Conservation (phyloP, 805 yeast genomes). For the Saturnispora quitensis region DNA sequence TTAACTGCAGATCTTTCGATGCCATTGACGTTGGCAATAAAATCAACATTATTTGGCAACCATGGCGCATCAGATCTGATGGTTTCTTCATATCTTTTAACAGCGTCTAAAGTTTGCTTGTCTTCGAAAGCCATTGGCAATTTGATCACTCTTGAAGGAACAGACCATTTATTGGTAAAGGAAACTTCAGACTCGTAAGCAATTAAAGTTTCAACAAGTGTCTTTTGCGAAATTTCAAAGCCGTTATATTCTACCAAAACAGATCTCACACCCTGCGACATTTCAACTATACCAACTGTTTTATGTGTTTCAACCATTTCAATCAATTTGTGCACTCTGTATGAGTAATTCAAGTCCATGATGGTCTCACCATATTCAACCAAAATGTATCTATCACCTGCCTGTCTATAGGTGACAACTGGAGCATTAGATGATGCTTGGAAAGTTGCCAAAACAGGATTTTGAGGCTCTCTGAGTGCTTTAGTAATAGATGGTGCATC, state of each 20-base stretch:
- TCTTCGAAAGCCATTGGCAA: constrained; percentile 98
- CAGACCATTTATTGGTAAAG: constrained; percentile 73
- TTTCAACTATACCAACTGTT: constrained; percentile 79
- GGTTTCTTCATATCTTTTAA: constrained; percentile 84
- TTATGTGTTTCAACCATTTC: constrained; percentile 56
- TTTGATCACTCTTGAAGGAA: constrained; percentile 71
- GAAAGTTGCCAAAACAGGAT: constrained; percentile 58
- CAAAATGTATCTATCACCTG: constrained; percentile 89
- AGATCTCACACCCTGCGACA: constrained; percentile 96
- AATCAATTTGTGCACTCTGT: constrained; percentile 76
- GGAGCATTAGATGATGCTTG: constrained; percentile 47
- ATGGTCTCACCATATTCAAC: constrained; percentile 89
- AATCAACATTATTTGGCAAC: constrained; percentile 96
- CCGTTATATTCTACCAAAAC: constrained; percentile 83
- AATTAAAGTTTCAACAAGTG: constrained; percentile 52
- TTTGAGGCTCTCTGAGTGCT: constrained; percentile 39
- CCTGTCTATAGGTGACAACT: constrained; percentile 80
- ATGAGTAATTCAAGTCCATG: constrained; percentile 77
- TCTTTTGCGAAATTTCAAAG: constrained; percentile 46
- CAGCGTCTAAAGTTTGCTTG: constrained; percentile 79
- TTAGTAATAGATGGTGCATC: constrained; percentile 24
- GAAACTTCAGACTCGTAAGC: constrained; percentile 71
- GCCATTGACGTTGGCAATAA: constrained; percentile 82
- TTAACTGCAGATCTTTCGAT: constrained; percentile 66
- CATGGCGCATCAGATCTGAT: constrained; percentile 91